Conservation (phyloP, 345 rosid genomes). For the Cardamine occulta region DNA sequence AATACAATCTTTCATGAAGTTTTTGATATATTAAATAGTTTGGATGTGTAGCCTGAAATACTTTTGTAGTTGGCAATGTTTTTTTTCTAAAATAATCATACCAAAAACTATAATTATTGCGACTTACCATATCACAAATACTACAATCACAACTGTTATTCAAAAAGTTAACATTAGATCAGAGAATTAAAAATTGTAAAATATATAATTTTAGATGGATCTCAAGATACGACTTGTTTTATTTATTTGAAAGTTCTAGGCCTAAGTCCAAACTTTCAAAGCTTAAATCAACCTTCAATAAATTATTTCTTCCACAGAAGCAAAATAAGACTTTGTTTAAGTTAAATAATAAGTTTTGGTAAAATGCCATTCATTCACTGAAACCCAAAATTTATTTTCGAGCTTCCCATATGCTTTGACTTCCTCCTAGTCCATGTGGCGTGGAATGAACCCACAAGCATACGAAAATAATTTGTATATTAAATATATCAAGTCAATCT, state of each 20-base stretch:
- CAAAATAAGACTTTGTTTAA: not conserved
- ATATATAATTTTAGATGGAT: not conserved
- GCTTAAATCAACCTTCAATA: too few species aligned
- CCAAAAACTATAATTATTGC: too few species aligned
- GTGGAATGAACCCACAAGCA: not conserved
- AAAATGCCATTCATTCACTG: not conserved
- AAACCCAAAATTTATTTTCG: not conserved
- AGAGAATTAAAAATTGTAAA: not conserved
- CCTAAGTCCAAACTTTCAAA: too few species aligned
- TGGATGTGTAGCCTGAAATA: too few species aligned
- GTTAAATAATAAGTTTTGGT: not conserved
- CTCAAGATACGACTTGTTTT: too few species aligned
- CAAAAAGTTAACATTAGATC: not conserved
- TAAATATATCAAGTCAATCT: not conserved
- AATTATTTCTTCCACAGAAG: not conserved
- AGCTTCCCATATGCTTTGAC: not conserved
- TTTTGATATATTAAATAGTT: too few species aligned
- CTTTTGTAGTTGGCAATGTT: too few species aligned
- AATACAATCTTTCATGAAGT: too few species aligned
- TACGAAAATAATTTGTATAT: not conserved
- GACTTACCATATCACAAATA: too few species aligned
- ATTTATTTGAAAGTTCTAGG: too few species aligned
- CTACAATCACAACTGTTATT: too few species aligned
- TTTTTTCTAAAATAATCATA: too few species aligned
- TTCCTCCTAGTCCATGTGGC: not conserved